Percentiles rank a stretch among this genome's conserved stretches.
Evolutionary conservation across 495 filamentous ascomycete species (phyloP).

Genomic region (Aspergillus bridgeri): DNA sequence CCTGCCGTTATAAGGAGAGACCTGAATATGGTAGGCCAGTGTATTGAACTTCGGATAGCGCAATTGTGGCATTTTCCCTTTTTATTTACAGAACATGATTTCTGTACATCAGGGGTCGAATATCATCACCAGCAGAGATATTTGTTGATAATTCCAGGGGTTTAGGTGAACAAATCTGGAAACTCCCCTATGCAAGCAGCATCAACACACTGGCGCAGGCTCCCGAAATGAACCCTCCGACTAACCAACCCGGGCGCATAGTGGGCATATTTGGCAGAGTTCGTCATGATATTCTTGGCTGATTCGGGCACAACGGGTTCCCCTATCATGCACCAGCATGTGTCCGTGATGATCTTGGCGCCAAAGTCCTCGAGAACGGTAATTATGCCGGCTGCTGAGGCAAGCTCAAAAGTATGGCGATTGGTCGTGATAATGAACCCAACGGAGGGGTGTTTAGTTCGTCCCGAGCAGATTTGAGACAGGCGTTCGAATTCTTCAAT

Average conservation of each 20-base stretch:
- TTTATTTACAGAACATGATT: no score
- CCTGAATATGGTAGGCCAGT: no score
- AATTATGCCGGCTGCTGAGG: neutral
- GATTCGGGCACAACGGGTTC: slow-evolving; percentile 6
- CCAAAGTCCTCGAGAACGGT: slow-evolving; percentile 2
- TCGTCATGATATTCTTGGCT: slow-evolving; percentile 6
- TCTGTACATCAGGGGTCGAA: no score
- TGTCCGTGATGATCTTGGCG: slow-evolving; percentile 8
- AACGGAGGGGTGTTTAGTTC: neutral
- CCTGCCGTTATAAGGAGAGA: no score
- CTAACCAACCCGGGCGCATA: slow-evolving; percentile 11
- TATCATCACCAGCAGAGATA: no score
- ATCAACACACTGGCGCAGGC: slow-evolving; percentile 8
- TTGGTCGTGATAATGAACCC: slow-evolving; percentile 4
- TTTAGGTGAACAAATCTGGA: neutral
- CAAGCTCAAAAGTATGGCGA: neutral
- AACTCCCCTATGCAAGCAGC: slow-evolving; percentile 7
- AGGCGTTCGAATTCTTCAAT: slow-evolving; percentile 17
- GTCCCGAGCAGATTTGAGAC: neutral
- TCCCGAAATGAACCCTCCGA: slow-evolving; percentile 9
- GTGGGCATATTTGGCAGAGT: slow-evolving; percentile 13
- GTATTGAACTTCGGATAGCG: no score
- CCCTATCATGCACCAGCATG: slow-evolving; percentile 14
- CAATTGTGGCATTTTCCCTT: no score
- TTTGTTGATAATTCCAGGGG: no score